Evolutionary conservation across 495 filamentous ascomycete genomes (phyloP), one percentile per base, ranked within the genome.

Genomic region (Aspergillus kassunensis): DNA sequence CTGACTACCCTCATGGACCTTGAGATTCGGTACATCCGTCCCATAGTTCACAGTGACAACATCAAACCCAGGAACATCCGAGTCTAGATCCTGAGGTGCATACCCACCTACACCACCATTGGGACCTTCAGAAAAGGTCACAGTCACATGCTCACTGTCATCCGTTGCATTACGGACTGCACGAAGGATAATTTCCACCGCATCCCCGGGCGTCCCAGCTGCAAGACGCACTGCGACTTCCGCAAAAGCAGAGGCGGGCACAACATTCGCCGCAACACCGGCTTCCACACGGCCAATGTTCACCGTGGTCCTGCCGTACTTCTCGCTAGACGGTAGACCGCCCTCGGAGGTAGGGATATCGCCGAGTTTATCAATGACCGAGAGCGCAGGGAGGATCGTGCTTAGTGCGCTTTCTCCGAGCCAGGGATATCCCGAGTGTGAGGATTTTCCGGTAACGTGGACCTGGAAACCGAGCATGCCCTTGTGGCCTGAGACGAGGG

Each of bases 381-480:
- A 70, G 42, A 97, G 67, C 4, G 83, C 89, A 0, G 82, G 77
- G 21, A 92, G 71, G 20, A 96, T 71, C 13, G 89, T 71, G 13
- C 84, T 85, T 42, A 87, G 90, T 6, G 92, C 92, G 55, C 80
- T 89, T 53, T 81, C 78, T 2, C 91, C 91, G 11, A 93, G 73
- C 82, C 84, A 85, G 0, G 92, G 92, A 59, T 97, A 97, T 10
- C 92, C 92, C 7, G 83, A 88, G 68, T 97, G 92, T 6, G 85
- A 89, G 1, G 90, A 89, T 54, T 83, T 86, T 25, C 92, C 92
- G 39, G 77, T 73, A 0, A 86, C 86, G 20, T 69, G 69, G 35
- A 97, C 51, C 6, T 74, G 68, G 56, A 89, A 84, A 9, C 69
- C 69, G 3, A 87, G 60, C 58, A 85, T 85, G 4, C 92, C 92